Evolutionary conservation across 345 rosid genomes (phyloP), one percentile per base, ranked within the genome.

Genomic region (Salix arbutifolia): DNA sequence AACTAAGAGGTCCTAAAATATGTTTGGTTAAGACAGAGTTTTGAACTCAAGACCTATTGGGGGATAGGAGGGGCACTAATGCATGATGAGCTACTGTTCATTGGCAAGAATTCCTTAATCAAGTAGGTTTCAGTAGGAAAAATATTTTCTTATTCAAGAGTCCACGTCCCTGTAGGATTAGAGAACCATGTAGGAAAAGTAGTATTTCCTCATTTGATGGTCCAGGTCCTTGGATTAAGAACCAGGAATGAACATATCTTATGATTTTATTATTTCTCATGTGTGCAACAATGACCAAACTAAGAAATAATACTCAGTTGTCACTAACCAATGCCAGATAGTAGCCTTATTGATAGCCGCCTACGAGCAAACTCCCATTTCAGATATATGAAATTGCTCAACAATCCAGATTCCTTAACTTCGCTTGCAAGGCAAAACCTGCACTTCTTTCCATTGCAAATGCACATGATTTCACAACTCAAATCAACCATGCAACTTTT

Each of bases 321-420:
- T 14, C 67, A 14, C 90, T 74, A 89, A 96, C 99, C 96, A 70
- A 86, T 86, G 69, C 88, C 86, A 79, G 81, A 72, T 48, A 96
- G 89, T 58, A 86, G 77, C 79, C 91, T 85, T 66, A 86, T 74
- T 61, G 83, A 86, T 60, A 89, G 88, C 70, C 78, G 88, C 85
- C 98, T 87, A 77, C 88, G 87, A 72, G 79, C 82, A 74, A 90
- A 79, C 80, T 96, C 96, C 97, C 92, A 86, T 77, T 87, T 91
- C 81, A 91, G 46, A 61, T 71, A 72, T 35, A 90, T 70, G 71
- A 86, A 83, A 80, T 73, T 84, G 72, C 28, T 81, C 61, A 96
- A 58, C 42, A 83, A 78, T 73, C 86, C 88, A 80, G 97, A 86
- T 75, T 86, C 85, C 50, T 70, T 67, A 70, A 84, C 88, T 76